These are phyloP conservation scores for Scutellaria baicalensis DNA, from an alignment of 257 asterid genomes.

Conservation along the genomic window DNA sequence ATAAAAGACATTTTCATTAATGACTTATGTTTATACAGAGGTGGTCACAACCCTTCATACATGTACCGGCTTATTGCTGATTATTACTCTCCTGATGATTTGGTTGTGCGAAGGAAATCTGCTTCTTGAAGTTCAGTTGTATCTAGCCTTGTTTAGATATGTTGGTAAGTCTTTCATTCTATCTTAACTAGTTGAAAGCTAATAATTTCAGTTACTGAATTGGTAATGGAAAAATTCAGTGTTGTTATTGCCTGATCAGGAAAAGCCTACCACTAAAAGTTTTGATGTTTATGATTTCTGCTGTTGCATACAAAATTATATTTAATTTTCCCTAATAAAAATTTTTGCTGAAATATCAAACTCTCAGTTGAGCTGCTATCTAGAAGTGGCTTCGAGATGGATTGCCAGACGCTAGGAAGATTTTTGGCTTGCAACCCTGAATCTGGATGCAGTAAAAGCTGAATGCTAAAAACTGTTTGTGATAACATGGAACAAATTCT, in stretches of 20 bases:
- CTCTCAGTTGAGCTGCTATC: background rate
- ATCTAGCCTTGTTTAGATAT: constrained; percentile 16
- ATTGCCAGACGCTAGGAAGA: background rate
- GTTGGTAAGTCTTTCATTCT: constrained; percentile 39
- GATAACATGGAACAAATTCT: background rate
- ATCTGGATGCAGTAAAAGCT: background rate
- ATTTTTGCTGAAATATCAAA: background rate
- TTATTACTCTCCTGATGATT: constrained; percentile 88
- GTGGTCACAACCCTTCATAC: constrained; percentile 95
- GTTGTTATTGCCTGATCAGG: background rate
- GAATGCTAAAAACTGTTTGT: background rate
- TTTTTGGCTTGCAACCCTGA: background rate
- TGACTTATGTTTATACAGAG: constrained; percentile 43
- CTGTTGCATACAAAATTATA: background rate
- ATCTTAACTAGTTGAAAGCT: background rate
- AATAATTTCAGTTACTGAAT: background rate
- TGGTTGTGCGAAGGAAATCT: constrained; percentile 55
- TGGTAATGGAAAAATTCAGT: background rate
- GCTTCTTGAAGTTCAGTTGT: constrained; percentile 43
- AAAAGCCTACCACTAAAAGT: background rate
- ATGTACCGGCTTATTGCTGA: constrained; percentile 94
- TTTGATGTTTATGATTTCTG: background rate
- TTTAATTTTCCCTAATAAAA: background rate
- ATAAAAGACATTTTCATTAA: background rate
- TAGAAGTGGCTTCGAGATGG: background rate